Percentiles rank a stretch among this genome's conserved stretches.
Conservation (phyloP, 129 eudicot genomes). For the Escallonia herrerae region DNA sequence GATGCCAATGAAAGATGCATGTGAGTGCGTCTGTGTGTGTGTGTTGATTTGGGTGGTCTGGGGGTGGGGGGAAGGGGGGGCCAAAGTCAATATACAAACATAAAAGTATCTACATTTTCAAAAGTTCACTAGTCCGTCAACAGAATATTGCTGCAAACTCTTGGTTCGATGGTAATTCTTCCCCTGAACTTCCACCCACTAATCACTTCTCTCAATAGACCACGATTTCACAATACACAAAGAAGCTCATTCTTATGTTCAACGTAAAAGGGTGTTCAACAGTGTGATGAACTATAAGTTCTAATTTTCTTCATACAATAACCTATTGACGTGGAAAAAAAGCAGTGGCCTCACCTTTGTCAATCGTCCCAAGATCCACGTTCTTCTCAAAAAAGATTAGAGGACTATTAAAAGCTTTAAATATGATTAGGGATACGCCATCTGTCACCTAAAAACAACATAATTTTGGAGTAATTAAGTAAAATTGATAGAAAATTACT, state of each 20-base stretch:
- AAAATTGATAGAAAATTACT: not conserved
- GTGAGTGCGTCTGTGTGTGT: too few relatives aligned
- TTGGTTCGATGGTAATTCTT: not conserved
- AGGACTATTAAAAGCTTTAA: constrained; percentile 56
- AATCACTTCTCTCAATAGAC: not conserved
- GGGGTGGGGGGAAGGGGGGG: too few relatives aligned
- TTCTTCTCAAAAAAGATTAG: constrained; percentile 41
- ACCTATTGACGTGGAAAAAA: not conserved
- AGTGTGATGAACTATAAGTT: not conserved
- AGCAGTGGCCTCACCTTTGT: constrained; percentile 35
- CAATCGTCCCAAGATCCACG: constrained; percentile 43
- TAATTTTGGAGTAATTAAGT: not conserved
- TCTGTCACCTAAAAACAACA: constrained; percentile 36
- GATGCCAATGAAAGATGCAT: too few relatives aligned
- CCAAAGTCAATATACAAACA: too few relatives aligned
- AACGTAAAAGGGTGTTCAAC: not conserved
- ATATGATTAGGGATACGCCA: constrained; percentile 55
- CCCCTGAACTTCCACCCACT: too few relatives aligned
- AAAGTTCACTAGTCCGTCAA: too few relatives aligned
- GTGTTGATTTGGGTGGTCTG: too few relatives aligned
- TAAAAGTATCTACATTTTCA: too few relatives aligned
- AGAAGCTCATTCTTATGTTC: not conserved
- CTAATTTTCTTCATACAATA: too few relatives aligned
- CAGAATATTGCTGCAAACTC: not conserved
- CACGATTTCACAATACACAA: not conserved